Evolutionary conservation across 2,329 filamentous ascomycete genomes (phyloP), one percentile per base, ranked within the genome.

Genomic region (Colletotrichum caudatum): DNA sequence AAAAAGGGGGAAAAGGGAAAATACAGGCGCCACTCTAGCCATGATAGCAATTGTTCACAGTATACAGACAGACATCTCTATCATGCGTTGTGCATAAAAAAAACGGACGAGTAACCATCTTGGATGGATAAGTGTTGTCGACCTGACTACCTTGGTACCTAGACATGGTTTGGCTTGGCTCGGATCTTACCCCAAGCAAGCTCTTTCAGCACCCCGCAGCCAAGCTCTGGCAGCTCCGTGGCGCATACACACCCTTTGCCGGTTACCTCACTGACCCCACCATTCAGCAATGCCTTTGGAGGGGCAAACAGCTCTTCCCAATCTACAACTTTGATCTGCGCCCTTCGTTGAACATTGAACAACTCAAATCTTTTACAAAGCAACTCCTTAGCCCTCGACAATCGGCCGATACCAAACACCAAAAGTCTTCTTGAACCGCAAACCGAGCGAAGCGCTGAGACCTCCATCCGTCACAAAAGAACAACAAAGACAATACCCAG

Each of bases 201-300:
- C 56, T 61, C 58, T 35, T 23, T 35, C 37, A 62, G 14, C 71
- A 73, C 71, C 68, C 68, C 71, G 71, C 68, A 64, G 16, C 41
- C 26, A 51, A 54, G 48, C 37, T 64, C 23, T 26, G 11, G 26
- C 35, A 71, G 57, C 58, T 58, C 57, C 16, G 35, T 35, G 63
- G 41, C 51, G 16, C 9, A 8, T 9, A 7, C 53, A 33, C 29
- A n/a, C n/a, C n/a, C 26, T 16, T 44, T 62, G 18, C 33, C 18
- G 41, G 58, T 69, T 72, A 72, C 65, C 69, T 71, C 69, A 71
- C 59, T 26, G 69, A 69, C 59, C 59, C 69, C 69, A 64, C 59
- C 65, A 71, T 29, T 29, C 33, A 23, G 26, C 16, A 65, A 20
- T 46, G 26, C 50, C 2, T 54, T 66, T 66, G 61, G 66, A 69